Conservation (phyloP, 768 basidiomycete genomes). For the Trametes cinnabarina region DNA sequence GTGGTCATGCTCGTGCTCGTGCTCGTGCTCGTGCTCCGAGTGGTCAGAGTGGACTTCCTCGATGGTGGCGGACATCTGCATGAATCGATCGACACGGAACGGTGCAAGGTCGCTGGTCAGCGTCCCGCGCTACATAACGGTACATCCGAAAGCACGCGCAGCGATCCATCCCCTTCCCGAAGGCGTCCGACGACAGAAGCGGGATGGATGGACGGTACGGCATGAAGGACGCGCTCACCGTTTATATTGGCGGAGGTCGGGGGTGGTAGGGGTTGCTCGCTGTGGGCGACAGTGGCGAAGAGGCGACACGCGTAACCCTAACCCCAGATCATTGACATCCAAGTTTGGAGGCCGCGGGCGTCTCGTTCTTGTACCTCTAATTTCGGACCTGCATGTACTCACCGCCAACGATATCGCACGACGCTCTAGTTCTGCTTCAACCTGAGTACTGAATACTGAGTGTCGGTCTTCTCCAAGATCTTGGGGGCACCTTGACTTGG, state of each 20-base stretch:
- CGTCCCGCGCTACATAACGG: constrained; percentile 22
- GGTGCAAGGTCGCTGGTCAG: background rate
- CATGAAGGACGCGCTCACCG: constrained; percentile 24
- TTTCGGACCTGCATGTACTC: no score
- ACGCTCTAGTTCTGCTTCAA: no score
- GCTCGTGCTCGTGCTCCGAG: constrained; percentile 53
- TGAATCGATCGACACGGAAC: no score
- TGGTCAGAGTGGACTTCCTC: constrained; percentile 84
- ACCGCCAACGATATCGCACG: no score
- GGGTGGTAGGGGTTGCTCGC: constrained; percentile 30
- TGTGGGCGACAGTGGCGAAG: constrained; percentile 34
- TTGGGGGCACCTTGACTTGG: no score
- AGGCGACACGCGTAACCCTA: constrained; percentile 24
- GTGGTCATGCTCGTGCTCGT: constrained; percentile 55
- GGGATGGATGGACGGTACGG: background rate
- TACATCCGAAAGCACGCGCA: constrained; percentile 29
- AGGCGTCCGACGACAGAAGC: background rate
- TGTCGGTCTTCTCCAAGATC: no score
- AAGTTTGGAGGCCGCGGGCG: background rate
- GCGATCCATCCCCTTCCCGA: constrained; percentile 32
- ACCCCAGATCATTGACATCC: no score
- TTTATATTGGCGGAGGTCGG: constrained; percentile 16
- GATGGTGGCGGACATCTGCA: constrained; percentile 75
- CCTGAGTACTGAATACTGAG: no score
- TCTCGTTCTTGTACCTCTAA: background rate